A percentile compares a stretch with the other conserved stretches of the same genome.
These are phyloP conservation scores for Citropsis articulata DNA, from an alignment of 345 rosid genomes.

Conservation along the genomic window DNA sequence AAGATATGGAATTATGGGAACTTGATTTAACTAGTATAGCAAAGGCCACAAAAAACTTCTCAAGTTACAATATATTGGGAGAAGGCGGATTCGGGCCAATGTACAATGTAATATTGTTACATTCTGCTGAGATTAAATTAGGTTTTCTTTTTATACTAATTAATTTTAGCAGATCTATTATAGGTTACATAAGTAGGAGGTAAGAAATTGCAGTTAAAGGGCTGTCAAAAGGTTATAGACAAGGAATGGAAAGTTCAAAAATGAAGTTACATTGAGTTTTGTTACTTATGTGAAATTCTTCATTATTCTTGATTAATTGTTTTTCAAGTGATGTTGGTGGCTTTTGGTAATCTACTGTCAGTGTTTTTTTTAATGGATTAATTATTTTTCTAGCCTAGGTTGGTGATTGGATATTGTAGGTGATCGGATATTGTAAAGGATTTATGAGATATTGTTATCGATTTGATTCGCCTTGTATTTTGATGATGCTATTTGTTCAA, in stretches of 20 bases:
- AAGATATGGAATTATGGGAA: constrained; percentile 36
- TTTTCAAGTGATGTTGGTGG: too few species aligned
- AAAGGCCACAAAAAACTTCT: constrained; percentile 31
- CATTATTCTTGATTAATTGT: too few species aligned
- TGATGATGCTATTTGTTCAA: too few species aligned
- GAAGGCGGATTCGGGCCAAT: constrained; percentile 44
- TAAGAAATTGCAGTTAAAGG: constrained; percentile 32
- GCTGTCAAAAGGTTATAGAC: constrained; percentile 28
- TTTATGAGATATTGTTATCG: too few species aligned
- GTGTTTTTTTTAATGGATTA: too few species aligned
- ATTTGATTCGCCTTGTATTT: too few species aligned
- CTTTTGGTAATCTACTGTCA: too few species aligned
- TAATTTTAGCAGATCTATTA: neutral
- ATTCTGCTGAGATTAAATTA: neutral
- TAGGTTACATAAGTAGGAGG: constrained; percentile 28
- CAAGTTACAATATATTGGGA: constrained; percentile 36
- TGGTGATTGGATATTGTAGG: too few species aligned
- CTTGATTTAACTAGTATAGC: constrained; percentile 31
- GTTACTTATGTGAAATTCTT: too few species aligned
- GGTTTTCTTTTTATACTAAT: neutral
- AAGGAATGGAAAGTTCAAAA: constrained; percentile 33
- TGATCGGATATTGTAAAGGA: too few species aligned
- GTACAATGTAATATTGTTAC: constrained; percentile 29
- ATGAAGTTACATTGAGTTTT: constrained; percentile 23
- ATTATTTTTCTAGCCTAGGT: too few species aligned